Evolutionary conservation across 2,329 filamentous ascomycete species (phyloP).

Genomic region (Eurotiales sp.): DNA sequence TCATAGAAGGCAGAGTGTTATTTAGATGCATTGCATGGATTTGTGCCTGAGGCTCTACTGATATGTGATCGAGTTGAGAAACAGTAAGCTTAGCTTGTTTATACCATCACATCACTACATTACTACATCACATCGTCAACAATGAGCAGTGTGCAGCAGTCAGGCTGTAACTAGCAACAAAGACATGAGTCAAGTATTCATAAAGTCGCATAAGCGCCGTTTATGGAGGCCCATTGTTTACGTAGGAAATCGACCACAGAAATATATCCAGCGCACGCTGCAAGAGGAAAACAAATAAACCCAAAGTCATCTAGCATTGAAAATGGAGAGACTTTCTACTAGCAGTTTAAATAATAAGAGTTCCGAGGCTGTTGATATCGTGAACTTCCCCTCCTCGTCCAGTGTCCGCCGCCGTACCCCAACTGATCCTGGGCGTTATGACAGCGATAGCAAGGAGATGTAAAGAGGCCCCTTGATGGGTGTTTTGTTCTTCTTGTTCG

Average conservation of each 20-base stretch:
- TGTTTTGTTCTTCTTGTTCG: background rate
- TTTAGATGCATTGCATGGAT: too few species aligned
- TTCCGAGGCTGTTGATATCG: constrained; percentile 6
- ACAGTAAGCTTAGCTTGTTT: too few species aligned
- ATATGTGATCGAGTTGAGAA: too few species aligned
- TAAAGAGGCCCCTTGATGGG: background rate
- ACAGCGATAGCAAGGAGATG: background rate
- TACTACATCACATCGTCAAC: too few species aligned
- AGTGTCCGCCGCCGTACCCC: background rate
- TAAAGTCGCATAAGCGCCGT: background rate
- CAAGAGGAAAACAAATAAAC: constrained; percentile 1
- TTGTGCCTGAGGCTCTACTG: too few species aligned
- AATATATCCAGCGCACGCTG: too few species aligned
- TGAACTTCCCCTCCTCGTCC: constrained; percentile 1
- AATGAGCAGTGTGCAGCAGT: too few species aligned
- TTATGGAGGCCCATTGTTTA: background rate
- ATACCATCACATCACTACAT: too few species aligned
- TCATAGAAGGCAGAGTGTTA: too few species aligned
- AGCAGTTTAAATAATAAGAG: constrained; percentile 10
- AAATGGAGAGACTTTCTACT: constrained; percentile 7
- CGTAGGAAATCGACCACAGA: background rate
- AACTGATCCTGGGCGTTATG: background rate
- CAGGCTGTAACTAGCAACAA: too few species aligned
- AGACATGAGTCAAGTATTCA: too few species aligned
- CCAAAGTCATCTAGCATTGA: constrained; percentile 12